Base-by-base conservation (phyloP, 768 basidiomycete genomes). In the Phylloporus sp. region DNA sequence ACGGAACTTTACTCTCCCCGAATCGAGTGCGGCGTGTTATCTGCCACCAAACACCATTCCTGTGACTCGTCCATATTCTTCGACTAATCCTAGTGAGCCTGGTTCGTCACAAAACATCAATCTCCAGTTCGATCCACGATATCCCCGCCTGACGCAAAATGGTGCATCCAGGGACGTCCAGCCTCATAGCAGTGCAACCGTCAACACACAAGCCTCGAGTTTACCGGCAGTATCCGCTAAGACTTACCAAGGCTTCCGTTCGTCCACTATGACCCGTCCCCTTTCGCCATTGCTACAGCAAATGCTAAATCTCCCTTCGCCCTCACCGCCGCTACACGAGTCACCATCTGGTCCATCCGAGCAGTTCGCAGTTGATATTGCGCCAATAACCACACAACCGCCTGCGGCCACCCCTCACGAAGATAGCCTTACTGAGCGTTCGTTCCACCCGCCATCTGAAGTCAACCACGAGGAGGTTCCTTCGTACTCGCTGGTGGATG, bases 401-500 rank as follows among this genome's bases (percentile, higher is more conserved):
- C n/a, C 36, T 11, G 8, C 20, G 5, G 3, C 20, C n/a, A 20
- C 16, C 40, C n/a, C 40, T 26, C 24, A 4, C n/a, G 40, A 26
- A 22, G 40, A n/a, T 26, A 13, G 24, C 9, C 40, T 41, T 16
- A 1, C 40, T 16, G 36, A 16, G 6, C 18, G 11, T 16, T 38
- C 41, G 15, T 24, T 4, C 42, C 48, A 27, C 9, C 46, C 27
- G 43, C 45, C 39, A 18, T 26, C 31, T 22, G 60, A 52, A 8
- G 18, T 23, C 26, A 12, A 49, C 32, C 56, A 53, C 7, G 64
- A 68, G 5, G 61, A 55, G 2, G 55, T 53, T 34, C 64, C 66
- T 13, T 42, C 38, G 36, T 63, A 64, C 52, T 58, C 58, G 9
- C 54, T 68, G 6, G 31, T 65, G 20, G 61, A 65, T 18, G 60